A percentile compares a stretch with the other conserved stretches of the same genome.
phyloP scores from a whole-genome alignment of 129 eudicot genomes.

The Sambucus nigra region DNA sequence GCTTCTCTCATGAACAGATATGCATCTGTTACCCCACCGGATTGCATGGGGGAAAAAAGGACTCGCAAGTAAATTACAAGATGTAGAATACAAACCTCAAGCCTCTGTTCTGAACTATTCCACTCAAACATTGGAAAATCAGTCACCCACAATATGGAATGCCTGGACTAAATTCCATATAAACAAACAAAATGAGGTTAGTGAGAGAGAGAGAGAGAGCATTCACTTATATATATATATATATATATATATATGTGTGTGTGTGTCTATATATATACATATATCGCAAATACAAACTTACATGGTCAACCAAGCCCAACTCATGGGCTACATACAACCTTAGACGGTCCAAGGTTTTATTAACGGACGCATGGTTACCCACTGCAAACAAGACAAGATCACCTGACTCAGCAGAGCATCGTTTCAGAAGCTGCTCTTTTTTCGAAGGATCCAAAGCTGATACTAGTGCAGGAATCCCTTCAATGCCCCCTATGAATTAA shows the following conservation, averaged over 20 bases:
- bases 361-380: slow-evolving; percentile 56
- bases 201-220: not conserved
- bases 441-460: slow-evolving; percentile 51
- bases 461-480: slow-evolving; percentile 77
- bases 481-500: slow-evolving; percentile 45
- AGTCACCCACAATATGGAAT: slow-evolving; percentile 92
- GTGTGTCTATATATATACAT: not conserved
- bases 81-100: slow-evolving; percentile 57
- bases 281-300: slow-evolving; percentile 21
- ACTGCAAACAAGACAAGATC: slow-evolving; percentile 92
- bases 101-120: slow-evolving; percentile 75
- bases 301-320: slow-evolving; percentile 71
- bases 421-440: slow-evolving; percentile 40
- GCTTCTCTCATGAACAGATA: too few species aligned
- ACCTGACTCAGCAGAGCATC: slow-evolving; percentile 60
- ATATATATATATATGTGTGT: not conserved
- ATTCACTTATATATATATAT: not conserved
- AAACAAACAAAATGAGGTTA: slow-evolving; percentile 15
- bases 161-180: slow-evolving; percentile 42
- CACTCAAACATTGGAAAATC: slow-evolving; percentile 99
- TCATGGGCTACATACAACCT: slow-evolving; percentile 60
- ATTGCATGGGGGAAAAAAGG: not conserved
- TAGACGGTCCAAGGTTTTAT: slow-evolving; percentile 78
- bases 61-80: not conserved
- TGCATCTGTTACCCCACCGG: not conserved